Evolutionary conservation across 306 rosid species (phyloP).

Genomic region (Gillenia trifoliata): DNA sequence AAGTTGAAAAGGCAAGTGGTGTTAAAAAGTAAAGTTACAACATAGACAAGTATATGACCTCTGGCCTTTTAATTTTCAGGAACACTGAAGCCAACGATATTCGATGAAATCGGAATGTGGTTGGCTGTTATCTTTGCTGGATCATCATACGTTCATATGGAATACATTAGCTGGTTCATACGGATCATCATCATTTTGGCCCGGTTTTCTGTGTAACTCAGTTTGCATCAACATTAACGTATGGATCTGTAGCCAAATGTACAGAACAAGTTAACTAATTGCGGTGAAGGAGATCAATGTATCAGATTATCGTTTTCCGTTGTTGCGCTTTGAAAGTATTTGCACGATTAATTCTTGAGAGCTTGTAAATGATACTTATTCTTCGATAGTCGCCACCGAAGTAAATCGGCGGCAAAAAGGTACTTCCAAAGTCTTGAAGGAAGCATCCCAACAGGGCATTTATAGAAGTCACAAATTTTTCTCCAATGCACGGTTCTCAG

Average conservation of each 20-base stretch:
- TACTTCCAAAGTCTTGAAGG: too few species aligned
- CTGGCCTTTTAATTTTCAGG: background rate
- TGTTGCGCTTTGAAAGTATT: too few species aligned
- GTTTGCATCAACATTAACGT: background rate
- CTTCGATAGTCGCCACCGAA: too few species aligned
- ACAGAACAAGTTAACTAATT: background rate
- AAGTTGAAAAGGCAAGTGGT: too few species aligned
- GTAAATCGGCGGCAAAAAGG: too few species aligned
- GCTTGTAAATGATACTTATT: too few species aligned
- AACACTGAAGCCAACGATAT: background rate
- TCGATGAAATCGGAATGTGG: background rate
- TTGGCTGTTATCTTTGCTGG: background rate
- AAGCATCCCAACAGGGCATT: too few species aligned
- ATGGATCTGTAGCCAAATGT: background rate
- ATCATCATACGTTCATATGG: background rate
- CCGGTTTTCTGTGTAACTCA: too few species aligned
- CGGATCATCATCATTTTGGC: background rate
- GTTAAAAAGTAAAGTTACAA: background rate
- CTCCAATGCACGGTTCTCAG: too few species aligned
- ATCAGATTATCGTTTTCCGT: background rate
- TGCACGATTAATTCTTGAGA: too few species aligned
- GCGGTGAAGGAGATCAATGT: background rate
- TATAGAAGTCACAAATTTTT: too few species aligned
- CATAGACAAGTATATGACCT: background rate
- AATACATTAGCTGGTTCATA: background rate